Base-by-base conservation (phyloP, 495 filamentous ascomycete species). In the Parathielavia hyrcaniae region DNA sequence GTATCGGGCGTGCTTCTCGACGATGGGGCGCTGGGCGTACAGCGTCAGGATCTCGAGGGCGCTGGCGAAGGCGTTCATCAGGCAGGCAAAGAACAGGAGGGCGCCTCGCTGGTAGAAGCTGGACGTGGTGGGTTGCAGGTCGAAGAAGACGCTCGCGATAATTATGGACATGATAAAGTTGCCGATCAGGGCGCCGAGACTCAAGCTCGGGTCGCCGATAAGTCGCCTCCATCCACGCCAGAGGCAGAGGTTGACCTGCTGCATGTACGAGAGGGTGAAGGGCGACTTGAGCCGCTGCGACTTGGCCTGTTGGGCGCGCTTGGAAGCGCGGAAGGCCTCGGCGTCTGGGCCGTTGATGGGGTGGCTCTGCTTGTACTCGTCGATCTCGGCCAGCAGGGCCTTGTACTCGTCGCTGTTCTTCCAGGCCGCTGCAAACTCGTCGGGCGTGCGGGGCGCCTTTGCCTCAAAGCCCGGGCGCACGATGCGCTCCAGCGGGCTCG, bases 1-100 rank as follows among this genome's bases (percentile, higher is more conserved):
- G 67, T 95, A 97, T 59, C 86, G 84, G 53, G 76, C 74, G 64
- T 97, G 91, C 66, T 97, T 97, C 66, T 96, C 91, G 55, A 97
- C 90, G 64, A 97, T 95, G 1, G 87, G 83, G 14, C 91, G 83
- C 80, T 96, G 91, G 19, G 86, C 81, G 69, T 89, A 95, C 5
- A 95, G 79, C 7, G 87, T 91, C 32, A 95, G 72, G 69, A 90
- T 90, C 68, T 95, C 90, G 26, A 95, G 73, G 53, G 84, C 78
- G 64, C 82, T 86, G 41, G 85, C 75, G 61, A 96, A 95, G 26
- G 90, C 90, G 68, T 92, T 95, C 70, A 95, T 79, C 38, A 97
- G 76, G 65, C 91, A 84, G 35, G 89, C 85, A 67, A 96, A 95
- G 79, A 96, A 97, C 11, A 97, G 74, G 5, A 96, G 73, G 45